Evolutionary conservation across 2,329 filamentous ascomycete species (phyloP).

Genomic region (Ampelomyces quisqualis): DNA sequence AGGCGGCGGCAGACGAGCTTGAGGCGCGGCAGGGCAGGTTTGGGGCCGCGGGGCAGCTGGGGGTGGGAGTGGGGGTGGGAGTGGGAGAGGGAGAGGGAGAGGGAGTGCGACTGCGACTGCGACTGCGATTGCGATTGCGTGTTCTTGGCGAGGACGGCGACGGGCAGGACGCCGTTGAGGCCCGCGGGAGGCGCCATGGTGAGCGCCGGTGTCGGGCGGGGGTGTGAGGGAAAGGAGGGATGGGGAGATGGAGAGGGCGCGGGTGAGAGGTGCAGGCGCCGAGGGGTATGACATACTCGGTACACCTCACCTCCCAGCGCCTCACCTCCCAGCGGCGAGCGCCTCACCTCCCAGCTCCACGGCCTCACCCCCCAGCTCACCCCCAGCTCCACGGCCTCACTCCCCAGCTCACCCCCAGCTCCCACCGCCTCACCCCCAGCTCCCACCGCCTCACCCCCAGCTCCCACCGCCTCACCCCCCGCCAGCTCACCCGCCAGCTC

Average conservation of each 20-base stretch:
- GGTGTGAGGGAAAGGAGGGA: background rate
- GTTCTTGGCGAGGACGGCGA: too few species aligned
- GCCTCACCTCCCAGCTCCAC: slow-evolving; percentile 7
- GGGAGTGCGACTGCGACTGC: slow-evolving; percentile 35
- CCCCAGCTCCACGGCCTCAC: slow-evolving; percentile 28
- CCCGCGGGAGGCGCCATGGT: slow-evolving; percentile 38
- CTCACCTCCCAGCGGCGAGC: slow-evolving; percentile 4
- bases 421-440: slow-evolving; percentile 34
- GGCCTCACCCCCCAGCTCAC: slow-evolving; percentile 21
- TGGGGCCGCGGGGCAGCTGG: slow-evolving; percentile 38
- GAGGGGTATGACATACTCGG: too few species aligned
- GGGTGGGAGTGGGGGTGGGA: slow-evolving; percentile 34
- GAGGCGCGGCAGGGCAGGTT: slow-evolving; percentile 61
- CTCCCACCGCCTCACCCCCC: background rate
- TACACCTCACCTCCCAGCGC: too few species aligned
- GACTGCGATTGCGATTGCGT: too few species aligned
- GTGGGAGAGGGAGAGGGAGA: too few species aligned
- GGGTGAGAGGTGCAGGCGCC: slow-evolving; percentile 16
- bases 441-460: slow-evolving; percentile 7
- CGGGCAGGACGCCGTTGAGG: slow-evolving; percentile 45
- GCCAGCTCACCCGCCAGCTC: background rate
- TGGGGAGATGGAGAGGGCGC: slow-evolving; percentile 2
- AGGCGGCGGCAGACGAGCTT: slow-evolving; percentile 85
- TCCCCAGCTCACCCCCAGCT: slow-evolving; percentile 30
- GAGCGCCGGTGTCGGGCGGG: too few species aligned